Percentiles rank a stretch among this genome's conserved stretches.
phyloP scores from a whole-genome alignment of 2,329 filamentous ascomycete genomes.

The Neonectria punicea region DNA sequence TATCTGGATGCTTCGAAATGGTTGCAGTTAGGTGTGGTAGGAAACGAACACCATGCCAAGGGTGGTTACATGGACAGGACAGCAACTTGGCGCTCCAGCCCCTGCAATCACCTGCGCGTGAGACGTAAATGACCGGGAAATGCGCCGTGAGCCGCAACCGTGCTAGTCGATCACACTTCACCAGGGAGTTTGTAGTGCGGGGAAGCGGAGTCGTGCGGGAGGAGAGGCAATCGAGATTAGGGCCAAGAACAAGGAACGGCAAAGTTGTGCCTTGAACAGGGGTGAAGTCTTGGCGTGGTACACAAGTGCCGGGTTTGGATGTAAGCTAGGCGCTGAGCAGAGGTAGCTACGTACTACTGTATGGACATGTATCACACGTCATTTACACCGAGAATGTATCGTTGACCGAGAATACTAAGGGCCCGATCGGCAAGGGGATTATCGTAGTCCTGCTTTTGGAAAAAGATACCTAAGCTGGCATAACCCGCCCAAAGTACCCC shows the following conservation, averaged over 20 bases:
- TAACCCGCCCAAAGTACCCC: no score
- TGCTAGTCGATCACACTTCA: neutral
- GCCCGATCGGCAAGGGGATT: no score
- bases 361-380: neutral
- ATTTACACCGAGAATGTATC: neutral
- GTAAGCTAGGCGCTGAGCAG: no score
- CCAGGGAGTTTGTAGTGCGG: neutral
- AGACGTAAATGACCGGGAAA: constrained; percentile 12
- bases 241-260: neutral
- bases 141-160: neutral
- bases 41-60: neutral
- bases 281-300: neutral
- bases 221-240: neutral
- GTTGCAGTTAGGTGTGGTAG: neutral
- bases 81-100: neutral
- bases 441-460: no score
- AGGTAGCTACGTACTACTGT: neutral
- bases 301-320: neutral
- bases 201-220: constrained; percentile 14
- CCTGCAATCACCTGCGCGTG: neutral
- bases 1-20: neutral
- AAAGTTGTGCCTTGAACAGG: neutral
- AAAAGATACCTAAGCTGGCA: no score
- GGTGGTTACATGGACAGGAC: neutral
- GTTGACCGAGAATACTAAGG: neutral